A percentile compares a stretch with the other conserved stretches of the same genome.
These are phyloP conservation scores for Puccinellia tenuiflora DNA, from an alignment of 176 grass and related monocot species.

Conservation along the genomic window DNA sequence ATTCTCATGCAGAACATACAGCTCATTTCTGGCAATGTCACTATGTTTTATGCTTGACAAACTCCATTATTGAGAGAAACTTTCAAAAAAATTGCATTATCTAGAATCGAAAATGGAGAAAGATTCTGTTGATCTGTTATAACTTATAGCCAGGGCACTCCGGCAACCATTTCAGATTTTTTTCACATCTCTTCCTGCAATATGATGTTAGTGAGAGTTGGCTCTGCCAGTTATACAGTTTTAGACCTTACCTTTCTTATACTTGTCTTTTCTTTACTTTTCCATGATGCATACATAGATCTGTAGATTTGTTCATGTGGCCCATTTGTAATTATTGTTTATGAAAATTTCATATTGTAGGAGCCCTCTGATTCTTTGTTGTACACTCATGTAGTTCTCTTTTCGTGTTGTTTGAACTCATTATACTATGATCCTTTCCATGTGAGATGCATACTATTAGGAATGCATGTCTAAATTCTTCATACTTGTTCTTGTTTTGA, in stretches of 20 bases:
- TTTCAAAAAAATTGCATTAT: background rate
- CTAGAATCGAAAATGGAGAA: background rate
- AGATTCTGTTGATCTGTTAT: background rate
- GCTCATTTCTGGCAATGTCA: background rate
- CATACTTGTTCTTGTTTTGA: background rate
- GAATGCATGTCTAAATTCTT: background rate
- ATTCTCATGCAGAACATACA: background rate
- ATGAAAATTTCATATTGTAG: background rate
- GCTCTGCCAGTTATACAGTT: background rate
- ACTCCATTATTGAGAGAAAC: background rate
- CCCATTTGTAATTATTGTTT: background rate
- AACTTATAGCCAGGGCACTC: background rate
- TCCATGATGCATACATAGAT: background rate
- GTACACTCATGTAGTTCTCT: background rate
- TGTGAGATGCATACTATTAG: background rate
- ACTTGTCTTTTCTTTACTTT: background rate
- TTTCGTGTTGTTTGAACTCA: background rate
- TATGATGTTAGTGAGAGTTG: background rate
- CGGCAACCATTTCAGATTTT: background rate
- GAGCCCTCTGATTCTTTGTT: background rate
- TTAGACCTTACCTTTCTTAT: background rate
- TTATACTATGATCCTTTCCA: background rate
- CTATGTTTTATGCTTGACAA: background rate
- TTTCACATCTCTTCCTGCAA: constrained; percentile 1
- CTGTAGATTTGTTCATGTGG: background rate